Evolutionary conservation across 768 basidiomycete genomes (phyloP), one percentile per base, ranked within the genome.

Genomic region (Leccinellum rugosiceps): DNA sequence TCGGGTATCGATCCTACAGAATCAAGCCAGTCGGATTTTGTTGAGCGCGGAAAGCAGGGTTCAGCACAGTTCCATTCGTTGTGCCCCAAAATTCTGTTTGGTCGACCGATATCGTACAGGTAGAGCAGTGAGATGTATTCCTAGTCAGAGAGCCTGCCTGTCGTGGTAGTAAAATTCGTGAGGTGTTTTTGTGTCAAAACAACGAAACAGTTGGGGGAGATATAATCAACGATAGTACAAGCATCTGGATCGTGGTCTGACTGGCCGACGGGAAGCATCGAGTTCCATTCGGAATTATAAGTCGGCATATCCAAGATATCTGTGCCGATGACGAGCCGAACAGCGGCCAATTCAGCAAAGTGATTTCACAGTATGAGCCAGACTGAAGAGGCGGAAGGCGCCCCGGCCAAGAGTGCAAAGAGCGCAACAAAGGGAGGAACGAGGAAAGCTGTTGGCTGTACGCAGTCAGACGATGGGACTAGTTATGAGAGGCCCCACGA

Each of bases 361-460:
- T 58, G 23, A 28, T 52, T 51, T 38, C 68, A 60, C 47, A 68
- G 41, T 23, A 52, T 41, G 31, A 68, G 14, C 71, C 71, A 70
- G 63, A 70, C 47, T 67, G 58, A 44, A 23, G 60, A 53, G 17
- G 61, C 26, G 45, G 63, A 60, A 10, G 65, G 65, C 11, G 73
- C 45, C 3, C 30, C 15, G 6, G 55, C 57, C 15, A 77, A 53
- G 25, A 72, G 65, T 32, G 23, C 43, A 1, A 63, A 50, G 10
- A 80, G 80, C 30, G 81, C 60, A 6, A 85, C 72, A 58, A 89
- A 83, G 3, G 88, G 88, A 15, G 88, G 88, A 3, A 82, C 64
- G 3, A 90, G 72, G 67, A 80, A 83, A 4, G 73, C 66, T 3
- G 81, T 83, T 25, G 76, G 67, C 30, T 74, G 75, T 21, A 72